phyloP scores from a whole-genome alignment of 129 eudicot genomes.

The Arctium lappa region DNA sequence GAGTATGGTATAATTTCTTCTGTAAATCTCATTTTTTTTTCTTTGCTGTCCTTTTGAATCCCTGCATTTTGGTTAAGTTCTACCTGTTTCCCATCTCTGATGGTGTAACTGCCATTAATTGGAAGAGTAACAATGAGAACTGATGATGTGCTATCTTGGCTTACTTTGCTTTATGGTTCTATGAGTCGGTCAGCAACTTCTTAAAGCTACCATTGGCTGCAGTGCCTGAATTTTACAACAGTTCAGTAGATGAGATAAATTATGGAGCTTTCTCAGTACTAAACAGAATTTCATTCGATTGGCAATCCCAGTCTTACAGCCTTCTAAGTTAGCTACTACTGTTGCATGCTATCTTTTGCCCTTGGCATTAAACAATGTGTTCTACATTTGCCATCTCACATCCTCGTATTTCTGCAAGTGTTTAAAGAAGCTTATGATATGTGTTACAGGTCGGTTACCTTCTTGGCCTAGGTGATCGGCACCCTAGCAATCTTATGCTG shows the following conservation, averaged over 20 bases:
- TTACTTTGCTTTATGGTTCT: background rate
- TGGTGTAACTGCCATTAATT: background rate
- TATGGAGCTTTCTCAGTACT: too few relatives aligned
- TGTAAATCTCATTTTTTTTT: background rate
- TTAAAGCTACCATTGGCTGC: background rate
- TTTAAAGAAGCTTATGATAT: conserved; percentile 2
- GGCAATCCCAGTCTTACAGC: background rate
- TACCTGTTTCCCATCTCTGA: background rate
- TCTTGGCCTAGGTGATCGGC: conserved; percentile 99
- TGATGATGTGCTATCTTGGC: background rate
- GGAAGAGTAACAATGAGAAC: background rate
- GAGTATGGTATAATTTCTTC: conserved; percentile 82
- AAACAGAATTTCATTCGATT: background rate
- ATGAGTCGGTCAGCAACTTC: background rate
- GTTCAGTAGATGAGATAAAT: background rate
- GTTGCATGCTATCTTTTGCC: background rate
- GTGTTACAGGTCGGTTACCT: conserved; percentile 86
- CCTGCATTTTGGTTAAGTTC: background rate
- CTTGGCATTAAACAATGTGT: background rate
- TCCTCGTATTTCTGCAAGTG: background rate
- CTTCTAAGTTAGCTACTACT: background rate
- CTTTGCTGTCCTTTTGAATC: background rate
- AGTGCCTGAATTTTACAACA: too few relatives aligned
- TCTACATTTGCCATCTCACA: background rate
- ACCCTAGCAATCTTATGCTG: conserved; percentile 99